Evolutionary conservation across 257 asterid species (phyloP).

Genomic region (Solanum chilense): DNA sequence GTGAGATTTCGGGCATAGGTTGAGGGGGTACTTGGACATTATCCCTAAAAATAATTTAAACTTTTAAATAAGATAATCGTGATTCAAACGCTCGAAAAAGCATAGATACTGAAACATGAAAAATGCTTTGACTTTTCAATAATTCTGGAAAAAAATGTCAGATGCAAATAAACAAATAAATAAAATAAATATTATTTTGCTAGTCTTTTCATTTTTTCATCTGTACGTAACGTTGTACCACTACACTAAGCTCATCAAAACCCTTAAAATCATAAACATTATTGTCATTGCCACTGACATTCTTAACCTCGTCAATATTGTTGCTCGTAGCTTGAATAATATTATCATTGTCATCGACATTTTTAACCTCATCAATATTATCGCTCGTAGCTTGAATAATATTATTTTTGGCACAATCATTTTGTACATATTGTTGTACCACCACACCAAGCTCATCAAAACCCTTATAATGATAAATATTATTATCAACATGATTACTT

Average conservation of each 20-base stretch:
- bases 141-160: too few species aligned
- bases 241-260: background rate
- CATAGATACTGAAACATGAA: too few species aligned
- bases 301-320: background rate
- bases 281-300: background rate
- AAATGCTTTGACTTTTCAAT: background rate
- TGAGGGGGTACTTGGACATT: too few species aligned
- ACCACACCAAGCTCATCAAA: background rate
- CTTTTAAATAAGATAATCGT: too few species aligned
- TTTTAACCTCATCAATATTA: too few species aligned
- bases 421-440: background rate
- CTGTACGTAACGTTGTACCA: background rate
- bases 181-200: background rate
- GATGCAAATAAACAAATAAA: too few species aligned
- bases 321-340: background rate
- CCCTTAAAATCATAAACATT: background rate
- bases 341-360: too few species aligned
- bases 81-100: too few species aligned
- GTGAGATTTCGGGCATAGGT: too few species aligned
- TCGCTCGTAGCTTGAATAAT: too few species aligned
- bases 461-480: background rate
- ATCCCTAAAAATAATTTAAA: too few species aligned
- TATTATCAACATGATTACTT: background rate
- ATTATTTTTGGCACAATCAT: background rate
- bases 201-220: background rate